Base-by-base conservation (phyloP, 225 moss, liverwort and hornwort genomes). In the Pseudisothecium myosuroides region DNA sequence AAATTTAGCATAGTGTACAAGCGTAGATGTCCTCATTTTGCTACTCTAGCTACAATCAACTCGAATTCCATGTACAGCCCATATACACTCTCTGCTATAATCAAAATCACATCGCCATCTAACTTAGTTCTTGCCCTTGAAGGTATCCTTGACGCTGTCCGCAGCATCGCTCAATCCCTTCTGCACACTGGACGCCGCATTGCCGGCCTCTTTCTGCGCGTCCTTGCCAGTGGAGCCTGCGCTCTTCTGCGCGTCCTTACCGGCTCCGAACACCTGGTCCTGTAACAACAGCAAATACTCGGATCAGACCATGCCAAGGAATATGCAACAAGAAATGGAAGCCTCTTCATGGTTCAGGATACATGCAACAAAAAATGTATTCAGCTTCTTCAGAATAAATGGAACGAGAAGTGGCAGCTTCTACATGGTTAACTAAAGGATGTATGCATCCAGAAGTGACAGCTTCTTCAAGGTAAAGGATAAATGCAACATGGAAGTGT, bases 211-310 rank as follows among this genome's bases (percentile, higher is more conserved):
- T 0, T 88, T 86, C 87, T 94, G 78, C 3, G 75, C 90, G 3
- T 94, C 93, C 82, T 89, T 79, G 26, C 90, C 89, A 3, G 86
- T 4, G 16, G 91, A 87, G 14, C 12, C 54, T 1, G 90, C 91
- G 20, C 21, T 9, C 2, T 7, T 58, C 88, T 93, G 89, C 5
- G 63, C 89, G 22, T 54, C 81, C 41, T 88, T 82, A 9, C 93
- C 93, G 0, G 88, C 93, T 81, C 94, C 93, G 20, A 94, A 87
- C 52, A 94, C 2, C 54, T 92, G 77, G 24, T 94, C 88, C 94
- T 93, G 89, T 54, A n/a, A 18, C 52, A 28, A 24, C 32, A 29
- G 20, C 5, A 68, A 7, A 14, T 34, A 3, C 7, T 7, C 39
- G 41, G 6, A 2, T 90, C 50, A 76, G 52, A 20, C 17, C 34